These are phyloP conservation scores for Exophiala calicioides DNA, from an alignment of 2,329 filamentous ascomycete species.

Conservation along the genomic window DNA sequence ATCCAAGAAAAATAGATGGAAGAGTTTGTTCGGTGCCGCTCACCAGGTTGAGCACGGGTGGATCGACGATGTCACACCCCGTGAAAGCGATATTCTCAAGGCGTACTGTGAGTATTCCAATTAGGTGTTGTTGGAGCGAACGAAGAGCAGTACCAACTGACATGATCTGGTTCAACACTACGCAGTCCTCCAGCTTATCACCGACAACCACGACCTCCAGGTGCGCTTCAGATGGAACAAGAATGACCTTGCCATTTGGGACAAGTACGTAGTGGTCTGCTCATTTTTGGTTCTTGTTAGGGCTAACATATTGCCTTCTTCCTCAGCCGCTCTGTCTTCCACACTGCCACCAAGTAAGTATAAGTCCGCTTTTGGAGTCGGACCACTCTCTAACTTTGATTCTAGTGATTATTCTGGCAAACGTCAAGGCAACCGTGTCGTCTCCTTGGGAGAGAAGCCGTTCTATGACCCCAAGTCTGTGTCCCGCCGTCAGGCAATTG, in stretches of 20 bases:
- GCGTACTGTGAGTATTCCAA: conserved; percentile 30
- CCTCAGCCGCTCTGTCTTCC: conserved; percentile 50
- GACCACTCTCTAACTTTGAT: conserved; percentile 30
- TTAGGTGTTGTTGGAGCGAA: not conserved
- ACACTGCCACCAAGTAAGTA: conserved; percentile 47
- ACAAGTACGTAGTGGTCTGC: conserved; percentile 43
- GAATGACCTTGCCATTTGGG: conserved; percentile 59
- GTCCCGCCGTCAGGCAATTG: conserved; percentile 8
- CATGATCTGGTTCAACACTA: not conserved
- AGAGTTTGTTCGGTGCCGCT: conserved; percentile 45
- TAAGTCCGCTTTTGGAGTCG: not conserved
- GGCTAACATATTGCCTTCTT: not conserved
- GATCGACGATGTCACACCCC: conserved; percentile 37
- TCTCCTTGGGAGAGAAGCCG: conserved; percentile 57
- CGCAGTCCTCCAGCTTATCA: conserved; percentile 33
- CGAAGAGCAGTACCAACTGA: not conserved
- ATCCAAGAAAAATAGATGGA: conserved; percentile 45
- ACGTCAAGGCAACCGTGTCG: conserved; percentile 51
- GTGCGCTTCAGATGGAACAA: conserved; percentile 41
- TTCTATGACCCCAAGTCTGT: conserved; percentile 49
- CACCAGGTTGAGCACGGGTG: conserved; percentile 31
- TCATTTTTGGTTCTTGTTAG: not conserved
- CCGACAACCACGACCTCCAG: conserved; percentile 45
- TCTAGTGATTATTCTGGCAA: conserved; percentile 52
- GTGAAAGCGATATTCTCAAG: conserved; percentile 37